phyloP scores from a whole-genome alignment of 2,329 filamentous ascomycete genomes.

The Arthrobotrys iridis region DNA sequence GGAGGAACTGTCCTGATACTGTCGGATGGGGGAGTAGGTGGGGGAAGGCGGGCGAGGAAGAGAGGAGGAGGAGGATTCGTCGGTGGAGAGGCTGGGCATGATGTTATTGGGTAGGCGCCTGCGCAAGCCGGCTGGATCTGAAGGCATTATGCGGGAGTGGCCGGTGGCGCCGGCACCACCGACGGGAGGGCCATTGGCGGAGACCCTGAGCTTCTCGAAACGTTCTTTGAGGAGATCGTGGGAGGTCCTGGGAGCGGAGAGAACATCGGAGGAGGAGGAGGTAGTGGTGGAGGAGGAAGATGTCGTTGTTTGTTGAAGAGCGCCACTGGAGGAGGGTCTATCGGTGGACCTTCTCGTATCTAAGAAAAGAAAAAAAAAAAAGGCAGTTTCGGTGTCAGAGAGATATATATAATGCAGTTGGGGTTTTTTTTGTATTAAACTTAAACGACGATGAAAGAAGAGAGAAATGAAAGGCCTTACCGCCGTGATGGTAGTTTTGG shows the following conservation, averaged over 20 bases:
- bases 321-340: constrained; percentile 68
- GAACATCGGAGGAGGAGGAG: too few relatives aligned
- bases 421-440: too few relatives aligned
- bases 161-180: too few relatives aligned
- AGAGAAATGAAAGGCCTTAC: constrained; percentile 71
- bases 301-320: constrained; percentile 6
- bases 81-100: constrained; percentile 18
- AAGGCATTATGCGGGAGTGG: not conserved
- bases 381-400: too few relatives aligned
- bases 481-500: constrained; percentile 66
- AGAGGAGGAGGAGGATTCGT: not conserved
- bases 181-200: not conserved
- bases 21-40: constrained; percentile 80
- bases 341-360: constrained; percentile 59
- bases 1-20: constrained; percentile 63
- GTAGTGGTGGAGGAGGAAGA: too few relatives aligned
- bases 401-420: too few relatives aligned
- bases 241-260: constrained; percentile 48
- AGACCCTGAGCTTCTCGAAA: constrained; percentile 28
- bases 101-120: not conserved
- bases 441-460: not conserved
- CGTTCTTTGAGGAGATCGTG: constrained; percentile 59
- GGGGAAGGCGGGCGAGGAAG: constrained; percentile 70
- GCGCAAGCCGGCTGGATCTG: constrained; percentile 22
- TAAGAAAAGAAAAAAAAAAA: constrained; percentile 48